Evolutionary conservation across 768 basidiomycete species (phyloP), one percentile per base, ranked within the genome.

Genomic region (Russula dissimulans): DNA sequence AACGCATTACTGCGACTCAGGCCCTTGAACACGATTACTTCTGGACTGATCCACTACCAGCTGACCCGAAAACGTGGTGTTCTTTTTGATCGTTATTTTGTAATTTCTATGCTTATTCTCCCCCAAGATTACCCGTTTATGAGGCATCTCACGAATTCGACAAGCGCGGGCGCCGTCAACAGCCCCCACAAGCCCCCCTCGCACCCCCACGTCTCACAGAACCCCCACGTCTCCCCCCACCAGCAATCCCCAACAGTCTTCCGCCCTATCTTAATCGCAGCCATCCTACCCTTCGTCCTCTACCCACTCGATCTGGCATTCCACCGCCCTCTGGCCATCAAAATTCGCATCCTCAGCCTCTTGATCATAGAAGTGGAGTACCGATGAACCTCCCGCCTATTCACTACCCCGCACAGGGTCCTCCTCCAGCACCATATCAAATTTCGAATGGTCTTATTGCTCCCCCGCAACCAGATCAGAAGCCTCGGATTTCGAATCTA

Each of bases 11-110:
- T 1, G 95, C 95, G 9, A 73, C 81, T 2, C 80, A 91, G 59
- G 95, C 95, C 0, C 79, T 97, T 54, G 87, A 94, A 66, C 93
- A 97, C 69, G 85, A 89, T 18, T 98, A 93, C 76, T 97, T 98
- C 72, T 97, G 91, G 91, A 86, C 85, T 0, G 85, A 90, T 64
- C 95, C 95, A 0, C 67, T 92, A 41, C 90, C 94, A 39, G 89
- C 89, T 22, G 88, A 91, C 73, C 89, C 89, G 1, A 88, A 85
- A 71, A 81, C 81, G 89, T 89, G 67, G 59, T 83, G 75, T 60
- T 32, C 46, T 43, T 56, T 39, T 32, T 0, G 2, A 36, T 51
- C n/a, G 22, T 18, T n/a, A 4, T 47, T 32, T 31, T 45, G 5
- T 41, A 9, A 17, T 58, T 46, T 6, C 43, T 31, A 3, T 53